These are phyloP conservation scores for Aspergillus olivimuriae DNA, from an alignment of 495 filamentous ascomycete genomes.

Conservation along the genomic window DNA sequence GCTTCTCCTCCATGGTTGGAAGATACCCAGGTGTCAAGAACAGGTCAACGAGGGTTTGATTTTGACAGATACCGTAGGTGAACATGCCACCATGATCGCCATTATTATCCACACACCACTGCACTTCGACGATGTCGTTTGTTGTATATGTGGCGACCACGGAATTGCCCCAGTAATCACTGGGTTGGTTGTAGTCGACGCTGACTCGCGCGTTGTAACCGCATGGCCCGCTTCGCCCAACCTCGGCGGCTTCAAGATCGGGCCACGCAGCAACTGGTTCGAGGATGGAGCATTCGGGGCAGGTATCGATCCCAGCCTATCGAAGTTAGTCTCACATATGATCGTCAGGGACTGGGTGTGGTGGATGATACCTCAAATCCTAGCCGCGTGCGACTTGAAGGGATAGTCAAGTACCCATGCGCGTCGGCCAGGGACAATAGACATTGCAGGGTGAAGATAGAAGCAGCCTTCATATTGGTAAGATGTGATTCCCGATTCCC, in stretches of 20 bases:
- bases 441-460: background rate
- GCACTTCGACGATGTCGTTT: conserved; percentile 39
- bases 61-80: conserved; percentile 48
- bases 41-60: conserved; percentile 46
- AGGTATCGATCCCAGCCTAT: conserved; percentile 45
- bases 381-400: conserved; percentile 41
- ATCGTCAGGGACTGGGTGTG: background rate
- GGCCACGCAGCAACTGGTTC: conserved; percentile 50
- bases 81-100: conserved; percentile 58
- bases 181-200: conserved; percentile 50
- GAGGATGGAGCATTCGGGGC: conserved; percentile 51
- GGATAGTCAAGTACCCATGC: conserved; percentile 44
- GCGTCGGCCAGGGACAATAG: background rate
- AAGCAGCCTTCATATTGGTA: background rate
- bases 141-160: conserved; percentile 41
- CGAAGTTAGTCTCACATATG: background rate
- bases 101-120: conserved; percentile 55
- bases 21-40: conserved; percentile 42
- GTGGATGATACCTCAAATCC: conserved; percentile 35
- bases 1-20: conserved; percentile 48
- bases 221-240: conserved; percentile 49
- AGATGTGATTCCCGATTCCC: too few relatives aligned
- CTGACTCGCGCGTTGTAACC: conserved; percentile 51
- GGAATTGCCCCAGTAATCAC: conserved; percentile 35
- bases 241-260: conserved; percentile 35